These are phyloP conservation scores for Cynanchum wilfordii DNA, from an alignment of 257 asterid species.

Conservation along the genomic window DNA sequence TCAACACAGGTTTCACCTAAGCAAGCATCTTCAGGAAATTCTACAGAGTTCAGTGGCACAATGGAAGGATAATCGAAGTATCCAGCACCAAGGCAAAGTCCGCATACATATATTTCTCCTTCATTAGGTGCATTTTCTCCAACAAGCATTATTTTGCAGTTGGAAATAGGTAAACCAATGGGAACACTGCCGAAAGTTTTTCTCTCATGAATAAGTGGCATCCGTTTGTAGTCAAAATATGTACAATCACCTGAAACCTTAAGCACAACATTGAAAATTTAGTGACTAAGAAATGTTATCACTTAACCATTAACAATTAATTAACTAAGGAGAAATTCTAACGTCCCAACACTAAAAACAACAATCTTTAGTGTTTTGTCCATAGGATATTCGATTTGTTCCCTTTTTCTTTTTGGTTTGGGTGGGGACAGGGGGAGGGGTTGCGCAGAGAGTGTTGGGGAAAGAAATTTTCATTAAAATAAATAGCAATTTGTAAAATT, in stretches of 20 bases:
- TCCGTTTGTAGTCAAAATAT: conserved; percentile 79
- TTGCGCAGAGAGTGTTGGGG: background rate
- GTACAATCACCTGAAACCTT: conserved; percentile 97
- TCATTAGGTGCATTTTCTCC: conserved; percentile 62
- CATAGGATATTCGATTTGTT: too few species aligned
- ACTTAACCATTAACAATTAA: background rate
- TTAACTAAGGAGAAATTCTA: background rate
- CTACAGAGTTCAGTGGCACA: conserved; percentile 38
- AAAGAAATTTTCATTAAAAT: background rate
- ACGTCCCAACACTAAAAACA: too few species aligned
- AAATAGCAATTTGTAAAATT: background rate
- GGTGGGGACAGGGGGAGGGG: too few species aligned
- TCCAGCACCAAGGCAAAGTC: conserved; percentile 76
- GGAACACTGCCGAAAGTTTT: conserved; percentile 63
- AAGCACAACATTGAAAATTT: conserved; percentile 6
- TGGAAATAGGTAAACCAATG: conserved; percentile 61
- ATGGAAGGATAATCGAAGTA: conserved; percentile 60
- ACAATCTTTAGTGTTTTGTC: too few species aligned
- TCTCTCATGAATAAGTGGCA: conserved; percentile 52
- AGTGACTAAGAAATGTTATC: background rate
- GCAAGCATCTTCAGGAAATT: conserved; percentile 25
- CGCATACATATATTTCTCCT: conserved; percentile 80
- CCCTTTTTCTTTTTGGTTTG: too few species aligned
- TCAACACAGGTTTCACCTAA: conserved; percentile 9
- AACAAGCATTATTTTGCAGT: conserved; percentile 63